Evolutionary conservation across 108 stramenopile genomes (phyloP), one percentile per base, ranked within the genome.

Genomic region (Stephanodiscus minutulus): DNA sequence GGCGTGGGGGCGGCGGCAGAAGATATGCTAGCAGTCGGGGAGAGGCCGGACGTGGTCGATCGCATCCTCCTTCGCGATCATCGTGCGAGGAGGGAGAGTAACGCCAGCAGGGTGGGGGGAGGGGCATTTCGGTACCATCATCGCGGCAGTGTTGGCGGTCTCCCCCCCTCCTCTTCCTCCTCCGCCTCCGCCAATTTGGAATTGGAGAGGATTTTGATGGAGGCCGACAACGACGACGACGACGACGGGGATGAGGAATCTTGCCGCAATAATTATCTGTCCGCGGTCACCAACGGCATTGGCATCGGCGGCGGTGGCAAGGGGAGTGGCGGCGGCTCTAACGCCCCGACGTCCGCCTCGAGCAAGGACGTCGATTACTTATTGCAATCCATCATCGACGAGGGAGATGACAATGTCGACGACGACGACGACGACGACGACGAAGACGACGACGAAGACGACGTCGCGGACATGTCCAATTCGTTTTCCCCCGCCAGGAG

Each of bases 201-300:
- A 44, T 74, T 91, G 77, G 91, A 91, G 75, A 85, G 86, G 69
- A 86, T 91, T 29, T 69, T 91, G 44, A 67, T 83, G 62, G 91
- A 91, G 73, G 83, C 85, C 28, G 88, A 91, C 31, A 48, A 52
- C 9, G 79, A 74, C 17, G 77, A 77, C 33, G 41, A 47, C 33
- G 70, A 65, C 1, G 61, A 62, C 11, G 72, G 55, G 50, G 47
- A 53, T 41, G 62, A 50, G 1, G 62, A 28, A 0, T 13, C 5
- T 56, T 5, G 31, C 2, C 39, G 31, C 36, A 33, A 43, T 18
- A 27, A 68, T 54, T 61, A 21, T 29, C 13, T 31, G 31, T n/a
- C 58, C 29, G 18, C 31, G 50, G 37, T 44, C 43, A 7, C 21
- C 10, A 36, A 39, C 6, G 24, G 18, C 25, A 18, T 2, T 4